Base-by-base conservation (phyloP, 768 basidiomycete genomes). In the Cystofilobasidium capitatum region DNA sequence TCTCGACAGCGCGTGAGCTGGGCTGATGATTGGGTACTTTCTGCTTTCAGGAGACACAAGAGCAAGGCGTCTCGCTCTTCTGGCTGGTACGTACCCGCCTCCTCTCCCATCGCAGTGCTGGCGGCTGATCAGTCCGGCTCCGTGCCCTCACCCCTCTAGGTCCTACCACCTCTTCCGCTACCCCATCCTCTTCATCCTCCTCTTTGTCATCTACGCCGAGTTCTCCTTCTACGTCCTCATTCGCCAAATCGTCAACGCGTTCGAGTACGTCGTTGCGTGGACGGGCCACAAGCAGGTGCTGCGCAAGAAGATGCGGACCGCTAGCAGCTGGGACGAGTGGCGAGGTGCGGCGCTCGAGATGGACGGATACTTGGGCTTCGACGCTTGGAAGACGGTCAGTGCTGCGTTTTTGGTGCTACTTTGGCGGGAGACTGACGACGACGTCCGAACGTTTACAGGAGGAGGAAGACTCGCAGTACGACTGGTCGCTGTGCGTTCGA, bases 401-500 rank as follows among this genome's bases (percentile, higher is more conserved):
- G 36, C 31, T 42, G 13, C 16, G n/a, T 31, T 47, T 36, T 51
- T n/a, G 3, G 20, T 13, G 26, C 12, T 8, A 2, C 47, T 22
- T 26, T 45, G 6, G 24, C 37, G n/a, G n/a, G 10, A 14, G 6
- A 29, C 0, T 29, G 14, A 33, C 14, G 12, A n/a, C 1, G 42
- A 26, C 20, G 3, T 14, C 7, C 31, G 29, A 12, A 39, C 0
- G 29, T 10, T 6, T 20, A 8, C 39, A 79, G 64, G 75, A 74
- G 14, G 89, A 94, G 55, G 89, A 92, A 72, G 91, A 94, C 76
- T 79, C 85, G 1, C 96, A 87, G 71, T 97, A 93, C 75, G 96
- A 98, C 72, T 93, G 88, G 84, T 84, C 85, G 70, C 81, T 98
- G 64, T 86, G 62, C 36, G 69, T 44, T n/a, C n/a, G n/a, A n/a